These are phyloP conservation scores for Penicillium sp. DNA, from an alignment of 2,329 filamentous ascomycete genomes.

Conservation along the genomic window DNA sequence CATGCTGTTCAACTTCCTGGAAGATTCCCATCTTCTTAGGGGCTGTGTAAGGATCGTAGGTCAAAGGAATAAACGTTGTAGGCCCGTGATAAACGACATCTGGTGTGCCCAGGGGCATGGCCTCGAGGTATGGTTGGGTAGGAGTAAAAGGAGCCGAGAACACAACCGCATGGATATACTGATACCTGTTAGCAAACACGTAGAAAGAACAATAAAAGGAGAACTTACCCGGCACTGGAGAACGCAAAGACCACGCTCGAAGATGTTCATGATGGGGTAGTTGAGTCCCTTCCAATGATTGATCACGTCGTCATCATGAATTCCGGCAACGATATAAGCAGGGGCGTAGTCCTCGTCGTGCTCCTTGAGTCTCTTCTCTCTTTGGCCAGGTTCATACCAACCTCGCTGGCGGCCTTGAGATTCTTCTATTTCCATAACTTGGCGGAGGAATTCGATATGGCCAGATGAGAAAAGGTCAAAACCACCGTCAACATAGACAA, in stretches of 20 bases:
- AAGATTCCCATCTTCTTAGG: conserved; percentile 84
- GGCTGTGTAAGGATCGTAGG: conserved; percentile 76
- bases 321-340: conserved; percentile 84
- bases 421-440: conserved; percentile 72
- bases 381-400: conserved; percentile 70
- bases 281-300: conserved; percentile 97
- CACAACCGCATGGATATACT: conserved; percentile 85
- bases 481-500: conserved; percentile 94
- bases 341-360: conserved; percentile 72
- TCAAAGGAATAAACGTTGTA: conserved; percentile 78
- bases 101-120: conserved; percentile 71
- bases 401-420: conserved; percentile 64
- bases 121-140: conserved; percentile 71
- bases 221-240: conserved; percentile 79
- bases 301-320: conserved; percentile 93
- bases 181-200: conserved; percentile 2
- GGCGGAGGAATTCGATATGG: conserved; percentile 89
- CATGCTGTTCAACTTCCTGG: conserved; percentile 70
- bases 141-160: conserved; percentile 90
- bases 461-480: conserved; percentile 97
- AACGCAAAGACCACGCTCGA: conserved; percentile 91
- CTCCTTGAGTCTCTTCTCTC: conserved; percentile 61
- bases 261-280: conserved; percentile 99
- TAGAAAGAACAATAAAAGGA: neutral
- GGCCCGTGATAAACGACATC: conserved; percentile 93